Evolutionary conservation across 2,329 filamentous ascomycete genomes (phyloP), one percentile per base, ranked within the genome.

Genomic region (Colletotrichum coccodes): DNA sequence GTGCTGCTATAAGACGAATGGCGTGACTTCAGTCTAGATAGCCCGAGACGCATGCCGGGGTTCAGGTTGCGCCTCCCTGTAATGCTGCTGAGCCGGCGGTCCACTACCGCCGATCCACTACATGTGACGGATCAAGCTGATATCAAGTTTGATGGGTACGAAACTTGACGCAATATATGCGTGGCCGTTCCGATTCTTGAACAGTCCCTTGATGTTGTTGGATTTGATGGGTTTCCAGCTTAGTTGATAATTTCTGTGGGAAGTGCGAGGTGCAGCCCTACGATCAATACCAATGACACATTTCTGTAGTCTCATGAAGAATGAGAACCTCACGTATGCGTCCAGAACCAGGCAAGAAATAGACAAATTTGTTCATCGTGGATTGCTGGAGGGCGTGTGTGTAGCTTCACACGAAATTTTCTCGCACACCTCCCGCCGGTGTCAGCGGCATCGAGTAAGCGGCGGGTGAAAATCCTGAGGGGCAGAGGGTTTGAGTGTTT

Each of bases 381-480:
- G 18, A 36, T 34, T 21, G 16, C 44, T 21, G 18, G 11, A 50
- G 44, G 57, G 57, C 21, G 57, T 40, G 52, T 6, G 7, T 18
- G 30, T 30, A 47, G 28, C 23, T 44, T 52, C 12, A 21, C 47
- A 36, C 14, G 40, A 8, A 62, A 21, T 44, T 18, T 11, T 49
- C 42, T 49, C 42, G 18, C 53, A 34, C 38, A 9, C 60, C 21
- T 11, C 6, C 34, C 28, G 26, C 32, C 12, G 18, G 34, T 30
- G 14, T 54, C 42, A 34, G 21, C 44, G 42, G n/a, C 14, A 66
- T 49, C 8, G 49, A 26, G 54, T 60, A 66, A 69, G 66, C 34
- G 66, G 66, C 66, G 34, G 66, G 66, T 66, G 40, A 23, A 30
- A 69, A 69, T 66, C 56, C 30, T 44, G 47, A 40, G 47, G 62